Evolutionary conservation across 192 early-diverging fungal species (phyloP), one percentile per base, ranked within the genome.

Genomic region (Anaeromyces robustus): DNA sequence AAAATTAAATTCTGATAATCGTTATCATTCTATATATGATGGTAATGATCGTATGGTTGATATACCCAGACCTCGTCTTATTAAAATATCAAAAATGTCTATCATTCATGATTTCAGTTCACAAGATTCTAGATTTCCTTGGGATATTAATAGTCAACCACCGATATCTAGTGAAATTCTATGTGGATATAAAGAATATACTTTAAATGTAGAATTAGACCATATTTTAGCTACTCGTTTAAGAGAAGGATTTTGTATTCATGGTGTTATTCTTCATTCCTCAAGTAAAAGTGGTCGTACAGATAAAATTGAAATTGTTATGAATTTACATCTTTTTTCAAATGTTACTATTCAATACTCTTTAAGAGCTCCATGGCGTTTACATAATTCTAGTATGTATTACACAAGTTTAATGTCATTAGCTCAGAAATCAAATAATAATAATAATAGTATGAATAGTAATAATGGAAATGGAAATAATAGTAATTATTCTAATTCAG

Each of bases 311-410:
- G 85, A 85, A 30, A 86, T 94, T 77, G 89, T 86, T n/a, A 85
- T 95, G 85, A 86, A 89, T 29, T 80, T 94, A 77, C 86, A 90
- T 17, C 94, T 92, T 92, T 88, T 92, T 37, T 92, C 93, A 14
- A 92, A 93, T 82, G 88, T 95, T 52, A 93, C 89, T 1, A 86
- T 95, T 19, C 89, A 94, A 77, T 95, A 95, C 11, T 68, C 52
- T 9, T 68, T 68, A 9, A 68, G 52, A 9, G 52, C 52, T 4
- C 52, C 52, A 68, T 68, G 52, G 52, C 52, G 52, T 68, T 68
- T 26, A n/a, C 52, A 68, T 22, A 68, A 68, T 68, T 26, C 52
- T 26, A 68, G 52, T n/a, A 68, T 68, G 22, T 68, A 68, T 9
- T 68, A 26, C 11, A n/a, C 52, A 2, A 68, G 52, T 68, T 18